Base-by-base conservation (phyloP, 257 asterid species). In the Catharanthus roseus region DNA sequence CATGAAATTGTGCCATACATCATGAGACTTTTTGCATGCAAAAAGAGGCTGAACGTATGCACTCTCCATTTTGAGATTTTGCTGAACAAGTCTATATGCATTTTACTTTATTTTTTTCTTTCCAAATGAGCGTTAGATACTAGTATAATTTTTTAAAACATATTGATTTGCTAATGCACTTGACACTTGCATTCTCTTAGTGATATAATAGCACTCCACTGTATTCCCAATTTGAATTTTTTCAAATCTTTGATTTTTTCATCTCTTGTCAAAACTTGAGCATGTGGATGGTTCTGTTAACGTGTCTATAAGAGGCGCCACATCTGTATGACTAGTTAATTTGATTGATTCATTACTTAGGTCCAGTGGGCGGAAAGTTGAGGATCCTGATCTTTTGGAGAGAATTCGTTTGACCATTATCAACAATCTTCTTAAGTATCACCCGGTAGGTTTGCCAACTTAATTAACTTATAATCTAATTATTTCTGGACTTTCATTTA, bases 341-440 rank as follows among this genome's bases (percentile, higher is more conserved):
- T 29, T 57, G 55, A 67, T 55, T 74, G 33, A 66, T 73, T 62
- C 38, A 49, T 50, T 55, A 50, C 74, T 82, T 81, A 95, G 99
- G 84, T 38, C 82, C 54, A 78, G 88, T 26, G 99, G 97, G 54
- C 95, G 96, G 71, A 95, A 89, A 85, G 93, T 91, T 72, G 92
- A 86, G 76, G 96, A 95, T 62, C 96, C 99, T 72, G 97, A 89
- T 86, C 87, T 95, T 75, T 78, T 95, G 93, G 99, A 95, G 83
- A 84, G 90, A 81, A 88, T 95, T 82, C 99, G 99, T 68, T 76
- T 95, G 81, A 89, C 97, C 82, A 95, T 95, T 67, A 88, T 95
- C 81, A 89, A 82, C 84, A 95, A 95, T 82, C 88, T 95, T 65
- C 90, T 95, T 47, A 95, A 88, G 77, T 95, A 86, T 83, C 99